These are phyloP conservation scores for Retiboletus flavoniger DNA, from an alignment of 1,284 basidiomycete genomes.

Conservation along the genomic window DNA sequence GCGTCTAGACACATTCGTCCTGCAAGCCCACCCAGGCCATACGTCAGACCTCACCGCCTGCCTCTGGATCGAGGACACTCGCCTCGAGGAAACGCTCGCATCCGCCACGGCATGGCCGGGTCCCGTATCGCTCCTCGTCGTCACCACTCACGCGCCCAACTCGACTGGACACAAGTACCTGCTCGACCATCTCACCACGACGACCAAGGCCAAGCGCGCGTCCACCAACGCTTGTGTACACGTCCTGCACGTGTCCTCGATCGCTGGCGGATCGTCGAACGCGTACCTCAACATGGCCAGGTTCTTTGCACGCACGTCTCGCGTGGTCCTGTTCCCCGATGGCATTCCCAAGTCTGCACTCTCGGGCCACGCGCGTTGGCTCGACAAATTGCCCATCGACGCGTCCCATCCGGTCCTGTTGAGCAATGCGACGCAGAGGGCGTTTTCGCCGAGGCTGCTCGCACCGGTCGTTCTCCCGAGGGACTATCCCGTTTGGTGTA, in stretches of 20 bases:
- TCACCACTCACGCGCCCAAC: slow-evolving; percentile 36
- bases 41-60: slow-evolving; percentile 46
- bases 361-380: slow-evolving; percentile 15
- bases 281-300: slow-evolving; percentile 62
- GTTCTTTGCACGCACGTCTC: slow-evolving; percentile 51
- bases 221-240: slow-evolving; percentile 43
- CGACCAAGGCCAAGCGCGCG: slow-evolving; percentile 11
- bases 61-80: slow-evolving; percentile 46
- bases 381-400: slow-evolving; percentile 21
- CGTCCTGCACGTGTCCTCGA: slow-evolving; percentile 44
- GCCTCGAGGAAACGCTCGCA: slow-evolving; percentile 36
- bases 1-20: slow-evolving; percentile 30
- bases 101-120: slow-evolving; percentile 49
- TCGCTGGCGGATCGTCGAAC: slow-evolving; percentile 46
- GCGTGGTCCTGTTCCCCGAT: slow-evolving; percentile 54
- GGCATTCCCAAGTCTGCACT: slow-evolving; percentile 16
- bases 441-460: slow-evolving; percentile 38
- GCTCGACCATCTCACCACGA: slow-evolving; percentile 20
- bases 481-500: slow-evolving; percentile 60
- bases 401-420: slow-evolving; percentile 32
- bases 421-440: slow-evolving; percentile 24
- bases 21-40: slow-evolving; percentile 13
- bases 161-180: slow-evolving; percentile 35
- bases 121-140: slow-evolving; percentile 54
- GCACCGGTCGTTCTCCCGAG: slow-evolving; percentile 50